Evolutionary conservation across 2,329 filamentous ascomycete species (phyloP), one percentile per base, ranked within the genome.

Genomic region (Myriangium duriaei): DNA sequence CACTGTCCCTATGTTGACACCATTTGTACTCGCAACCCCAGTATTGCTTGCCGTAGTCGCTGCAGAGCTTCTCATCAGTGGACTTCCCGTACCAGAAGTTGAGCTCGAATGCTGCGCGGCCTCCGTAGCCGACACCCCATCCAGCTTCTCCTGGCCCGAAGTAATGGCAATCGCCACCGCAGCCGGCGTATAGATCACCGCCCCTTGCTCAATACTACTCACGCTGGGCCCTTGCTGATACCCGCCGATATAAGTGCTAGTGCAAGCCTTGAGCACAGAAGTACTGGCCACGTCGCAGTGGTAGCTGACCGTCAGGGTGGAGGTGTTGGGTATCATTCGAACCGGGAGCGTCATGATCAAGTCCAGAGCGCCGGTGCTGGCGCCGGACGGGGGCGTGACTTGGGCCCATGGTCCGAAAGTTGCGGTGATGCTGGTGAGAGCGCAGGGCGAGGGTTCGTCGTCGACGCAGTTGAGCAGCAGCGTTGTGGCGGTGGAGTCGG

Each of bases 91-190:
- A n/a, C n/a, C n/a, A n/a, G n/a, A n/a, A n/a, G n/a, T n/a, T n/a
- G n/a, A n/a, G n/a, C n/a, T n/a, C n/a, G n/a, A n/a, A n/a, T n/a
- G n/a, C n/a, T n/a, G n/a, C n/a, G n/a, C n/a, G n/a, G n/a, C n/a
- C n/a, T n/a, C n/a, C n/a, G n/a, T n/a, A n/a, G n/a, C n/a, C n/a
- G n/a, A n/a, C n/a, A n/a, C n/a, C n/a, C n/a, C 34, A 24, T 19
- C 24, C 19, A 42, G 30, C 40, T 42, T 42, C 30, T 42, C 40
- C 15, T 28, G 13, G 3, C 40, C 40, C n/a, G 29, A 34, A 4
- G 40, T 42, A 14, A 42, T 17, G n/a, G 29, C 28, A 11, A 39
- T 14, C 11, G 16, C 11, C 4, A 21, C 36, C 9, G 32, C 18
- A 11, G 16, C 13, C 3, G 32, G 26, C 10, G 30, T 30, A 14